phyloP scores from a whole-genome alignment of 2,329 filamentous ascomycete species.

The Hypoxylon sp. region DNA sequence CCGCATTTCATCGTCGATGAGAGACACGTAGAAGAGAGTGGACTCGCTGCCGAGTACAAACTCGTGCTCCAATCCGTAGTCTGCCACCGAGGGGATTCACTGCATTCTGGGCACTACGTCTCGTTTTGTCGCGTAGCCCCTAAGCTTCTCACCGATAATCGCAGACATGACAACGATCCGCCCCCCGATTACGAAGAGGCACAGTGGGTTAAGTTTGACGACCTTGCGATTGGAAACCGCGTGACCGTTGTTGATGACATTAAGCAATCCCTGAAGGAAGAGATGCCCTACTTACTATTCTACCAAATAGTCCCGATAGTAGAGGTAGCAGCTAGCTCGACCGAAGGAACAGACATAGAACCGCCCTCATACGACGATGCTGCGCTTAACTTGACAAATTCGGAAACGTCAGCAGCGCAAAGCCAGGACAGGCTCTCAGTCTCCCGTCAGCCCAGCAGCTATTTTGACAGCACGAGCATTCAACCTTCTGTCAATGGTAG shows the following conservation, averaged over 20 bases:
- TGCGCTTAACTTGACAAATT: conserved; percentile 59
- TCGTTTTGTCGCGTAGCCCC: conserved; percentile 84
- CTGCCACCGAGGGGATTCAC: conserved; percentile 88
- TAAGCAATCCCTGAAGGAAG: conserved; percentile 81
- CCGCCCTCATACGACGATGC: conserved; percentile 74
- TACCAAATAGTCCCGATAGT: conserved; percentile 94
- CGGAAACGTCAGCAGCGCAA: conserved; percentile 50
- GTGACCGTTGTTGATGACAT: conserved; percentile 84
- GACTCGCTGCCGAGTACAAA: conserved; percentile 91
- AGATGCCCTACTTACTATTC: conserved; percentile 94
- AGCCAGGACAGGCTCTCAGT: conserved; percentile 52
- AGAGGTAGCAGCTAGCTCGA: conserved; percentile 70
- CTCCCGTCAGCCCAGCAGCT: conserved; percentile 60
- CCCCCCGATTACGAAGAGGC: conserved; percentile 78
- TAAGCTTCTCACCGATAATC: conserved; percentile 72
- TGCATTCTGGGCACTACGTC: conserved; percentile 93
- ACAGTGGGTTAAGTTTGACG: conserved; percentile 93
- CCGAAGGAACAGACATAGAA: conserved; percentile 63
- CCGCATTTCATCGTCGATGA: conserved; percentile 93
- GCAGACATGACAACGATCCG: conserved; percentile 68
- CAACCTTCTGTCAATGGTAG: conserved; percentile 60
- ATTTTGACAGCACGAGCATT: conserved; percentile 61
- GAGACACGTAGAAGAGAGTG: conserved; percentile 73
- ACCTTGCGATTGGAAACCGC: conserved; percentile 77
- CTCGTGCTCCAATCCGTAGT: conserved; percentile 91